These are phyloP conservation scores for Phytophthora pseudosyringae DNA, from an alignment of 352 stramenopile species.

Conservation along the genomic window DNA sequence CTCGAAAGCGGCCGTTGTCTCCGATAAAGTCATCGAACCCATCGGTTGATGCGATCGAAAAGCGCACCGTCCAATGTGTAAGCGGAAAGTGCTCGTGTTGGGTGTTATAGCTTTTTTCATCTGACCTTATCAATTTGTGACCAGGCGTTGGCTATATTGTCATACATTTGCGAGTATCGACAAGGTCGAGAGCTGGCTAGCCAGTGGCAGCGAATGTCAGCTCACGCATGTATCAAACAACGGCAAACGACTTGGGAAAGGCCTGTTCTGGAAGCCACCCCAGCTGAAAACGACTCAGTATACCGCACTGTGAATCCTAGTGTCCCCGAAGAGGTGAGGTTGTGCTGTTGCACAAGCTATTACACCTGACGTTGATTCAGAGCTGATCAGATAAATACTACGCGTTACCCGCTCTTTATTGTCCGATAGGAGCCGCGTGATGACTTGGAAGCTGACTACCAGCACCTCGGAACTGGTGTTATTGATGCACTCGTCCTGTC, in stretches of 20 bases:
- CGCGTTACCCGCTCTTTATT: constrained; percentile 6
- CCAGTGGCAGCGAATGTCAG: constrained; percentile 32
- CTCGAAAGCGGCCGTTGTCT: constrained; percentile 42
- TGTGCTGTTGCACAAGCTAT: neutral
- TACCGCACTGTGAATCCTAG: constrained; percentile 20
- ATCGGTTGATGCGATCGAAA: constrained; percentile 25
- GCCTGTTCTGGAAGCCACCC: constrained; percentile 13
- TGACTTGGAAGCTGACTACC: constrained; percentile 15
- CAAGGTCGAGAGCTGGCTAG: constrained; percentile 35
- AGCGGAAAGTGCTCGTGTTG: constrained; percentile 3
- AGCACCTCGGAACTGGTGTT: constrained; percentile 25
- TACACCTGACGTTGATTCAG: neutral
- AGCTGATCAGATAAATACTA: neutral
- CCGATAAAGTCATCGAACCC: constrained; percentile 2
- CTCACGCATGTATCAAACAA: constrained; percentile 34
- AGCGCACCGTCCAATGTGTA: constrained; percentile 37
- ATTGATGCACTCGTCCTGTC: constrained; percentile 39
- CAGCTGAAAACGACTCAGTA: constrained; percentile 45
- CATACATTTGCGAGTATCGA: constrained; percentile 39
- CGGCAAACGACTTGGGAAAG: constrained; percentile 27
- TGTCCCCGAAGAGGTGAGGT: constrained; percentile 19
- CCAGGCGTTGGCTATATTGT: constrained; percentile 39
- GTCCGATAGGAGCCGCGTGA: constrained; percentile 10
- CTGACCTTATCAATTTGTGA: neutral
- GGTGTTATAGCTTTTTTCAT: neutral